These are phyloP conservation scores for Verbascum thapsus DNA, from an alignment of 257 asterid genomes.

Conservation along the genomic window DNA sequence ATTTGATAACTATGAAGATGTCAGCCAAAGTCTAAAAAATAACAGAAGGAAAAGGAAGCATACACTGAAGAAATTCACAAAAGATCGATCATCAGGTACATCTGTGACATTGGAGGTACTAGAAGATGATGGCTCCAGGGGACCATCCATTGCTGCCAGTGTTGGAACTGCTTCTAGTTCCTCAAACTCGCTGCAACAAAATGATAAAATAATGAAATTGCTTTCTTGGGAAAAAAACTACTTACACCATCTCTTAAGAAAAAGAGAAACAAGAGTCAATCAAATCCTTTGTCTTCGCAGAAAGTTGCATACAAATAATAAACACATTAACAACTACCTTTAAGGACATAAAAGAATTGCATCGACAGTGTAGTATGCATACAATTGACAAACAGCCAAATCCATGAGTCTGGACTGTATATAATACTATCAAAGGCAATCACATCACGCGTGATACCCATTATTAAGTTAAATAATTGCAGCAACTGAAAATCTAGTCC, in stretches of 20 bases:
- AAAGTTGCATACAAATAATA: too few species aligned
- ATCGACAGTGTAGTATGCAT: background rate
- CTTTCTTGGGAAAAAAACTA: too few species aligned
- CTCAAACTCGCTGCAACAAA: constrained; percentile 81
- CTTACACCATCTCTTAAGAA: background rate
- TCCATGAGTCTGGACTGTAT: too few species aligned
- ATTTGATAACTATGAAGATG: constrained; percentile 14
- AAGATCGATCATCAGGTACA: constrained; percentile 74
- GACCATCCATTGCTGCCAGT: constrained; percentile 83
- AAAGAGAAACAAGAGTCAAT: background rate
- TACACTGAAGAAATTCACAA: constrained; percentile 86
- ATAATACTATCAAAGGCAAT: background rate
- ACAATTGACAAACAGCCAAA: too few species aligned
- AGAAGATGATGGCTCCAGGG: constrained; percentile 75
- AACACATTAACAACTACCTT: background rate
- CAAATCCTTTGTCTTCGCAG: background rate
- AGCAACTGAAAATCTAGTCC: background rate
- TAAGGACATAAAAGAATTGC: background rate
- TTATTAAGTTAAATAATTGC: background rate
- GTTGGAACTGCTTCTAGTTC: constrained; percentile 96
- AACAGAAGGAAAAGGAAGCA: constrained; percentile 21
- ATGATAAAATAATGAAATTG: too few species aligned
- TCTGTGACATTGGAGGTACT: constrained; percentile 50
- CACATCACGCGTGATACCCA: constrained; percentile 15
- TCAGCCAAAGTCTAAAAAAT: background rate